Base-by-base conservation (phyloP, 306 rosid genomes). In the Ormosia emarginata region DNA sequence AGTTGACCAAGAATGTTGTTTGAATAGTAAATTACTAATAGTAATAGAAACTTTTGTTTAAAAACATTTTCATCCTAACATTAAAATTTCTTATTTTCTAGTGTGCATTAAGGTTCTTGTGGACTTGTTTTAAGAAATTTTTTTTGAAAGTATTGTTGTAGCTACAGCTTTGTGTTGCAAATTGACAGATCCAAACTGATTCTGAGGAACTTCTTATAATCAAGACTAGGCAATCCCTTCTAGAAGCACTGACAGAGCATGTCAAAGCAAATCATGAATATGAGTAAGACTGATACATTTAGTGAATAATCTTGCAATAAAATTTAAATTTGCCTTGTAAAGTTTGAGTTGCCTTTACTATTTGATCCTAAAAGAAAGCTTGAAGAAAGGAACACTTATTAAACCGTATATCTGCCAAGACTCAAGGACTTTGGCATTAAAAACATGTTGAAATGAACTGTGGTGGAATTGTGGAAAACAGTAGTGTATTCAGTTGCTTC, bases 201-300 rank as follows among this genome's bases (percentile, higher is more conserved):
- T 52, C 92, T 0, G 97, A 92, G 88, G 98, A 94, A 74, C 96
- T 94, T 80, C 93, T 94, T 37, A 92, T 92, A 62, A 92, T 94
- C 87, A 94, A 91, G 88, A 92, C 97, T 3, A 92, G 98, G 84
- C 90, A 94, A 77, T 92, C 98, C 84, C 98, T 94, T 88, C 86
- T 94, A 72, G 94, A 89, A 78, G 90, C 94, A 58, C 82, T 92
- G 78, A 90, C 91, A 34, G 92, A 92, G 81, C 98, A 94, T 83
- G 94, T 94, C 80, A 90, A 90, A 85, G 80, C 85, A 80, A 92
- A 92, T 72, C 98, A 92, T 81, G 96, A 94, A 73, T 92, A 94
- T 1, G 94, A 92, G 98, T 94, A 90, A 90, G 93, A 81, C 69
- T 82, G 40, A 55, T 40, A 18, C 39, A 53, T 81, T 37, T 52